phyloP scores from a whole-genome alignment of 1,284 basidiomycete genomes.

The Erythrobasidium hasegawianum region DNA sequence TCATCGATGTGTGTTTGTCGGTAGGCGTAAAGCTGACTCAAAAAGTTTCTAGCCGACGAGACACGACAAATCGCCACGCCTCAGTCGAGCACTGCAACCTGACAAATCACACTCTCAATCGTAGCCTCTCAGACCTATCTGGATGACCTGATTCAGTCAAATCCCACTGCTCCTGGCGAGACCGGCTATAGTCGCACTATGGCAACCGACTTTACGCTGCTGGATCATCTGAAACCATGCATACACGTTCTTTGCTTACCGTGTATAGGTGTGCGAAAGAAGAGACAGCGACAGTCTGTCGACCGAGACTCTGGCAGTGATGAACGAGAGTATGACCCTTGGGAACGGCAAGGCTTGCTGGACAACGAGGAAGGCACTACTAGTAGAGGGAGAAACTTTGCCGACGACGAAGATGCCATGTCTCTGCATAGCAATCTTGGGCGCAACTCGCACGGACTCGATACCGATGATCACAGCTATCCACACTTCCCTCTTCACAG shows the following conservation, averaged over 20 bases:
- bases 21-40: too few relatives aligned
- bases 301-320: not conserved
- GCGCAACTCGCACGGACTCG: not conserved
- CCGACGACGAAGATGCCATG: not conserved
- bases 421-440: not conserved
- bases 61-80: too few relatives aligned
- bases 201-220: not conserved
- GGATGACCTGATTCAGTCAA: too few relatives aligned
- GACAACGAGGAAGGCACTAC: too few relatives aligned
- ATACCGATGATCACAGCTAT: not conserved
- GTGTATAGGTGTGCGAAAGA: not conserved
- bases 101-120: too few relatives aligned
- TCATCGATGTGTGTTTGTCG: too few relatives aligned
- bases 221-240: not conserved
- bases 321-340: not conserved
- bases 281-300: not conserved
- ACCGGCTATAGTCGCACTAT: not conserved
- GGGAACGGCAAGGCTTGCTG: too few relatives aligned
- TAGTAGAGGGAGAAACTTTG: too few relatives aligned
- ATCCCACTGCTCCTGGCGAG: too few relatives aligned
- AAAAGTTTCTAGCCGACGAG: too few relatives aligned
- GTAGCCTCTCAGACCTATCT: too few relatives aligned
- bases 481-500: not conserved
- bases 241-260: not conserved
- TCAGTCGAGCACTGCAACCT: too few relatives aligned